These are phyloP conservation scores for Neonectria ditissima DNA, from an alignment of 2,329 filamentous ascomycete genomes.

Conservation along the genomic window DNA sequence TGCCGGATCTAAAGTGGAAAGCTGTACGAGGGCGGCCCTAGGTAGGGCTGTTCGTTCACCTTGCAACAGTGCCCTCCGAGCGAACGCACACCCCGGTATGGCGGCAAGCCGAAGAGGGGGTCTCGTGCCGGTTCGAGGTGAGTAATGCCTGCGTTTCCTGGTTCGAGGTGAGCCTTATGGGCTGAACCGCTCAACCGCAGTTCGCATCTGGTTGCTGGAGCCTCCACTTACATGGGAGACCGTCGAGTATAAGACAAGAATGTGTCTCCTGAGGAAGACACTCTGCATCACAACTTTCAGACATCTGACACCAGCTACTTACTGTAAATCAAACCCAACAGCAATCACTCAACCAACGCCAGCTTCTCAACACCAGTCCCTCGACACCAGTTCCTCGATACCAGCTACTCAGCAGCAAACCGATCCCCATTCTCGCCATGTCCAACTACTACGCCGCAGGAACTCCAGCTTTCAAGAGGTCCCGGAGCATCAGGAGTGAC, in stretches of 20 bases:
- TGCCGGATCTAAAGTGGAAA: conserved; percentile 22
- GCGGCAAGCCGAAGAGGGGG: conserved; percentile 16
- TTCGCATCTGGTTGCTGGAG: conserved; percentile 20
- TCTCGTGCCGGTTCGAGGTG: conserved; percentile 25
- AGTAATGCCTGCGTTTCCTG: conserved; percentile 17
- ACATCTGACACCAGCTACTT: conserved; percentile 8
- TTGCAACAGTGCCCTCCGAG: conserved; percentile 13
- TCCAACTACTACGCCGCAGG: conserved; percentile 43
- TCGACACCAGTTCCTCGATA: too few relatives aligned
- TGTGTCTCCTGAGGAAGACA: conserved; percentile 11
- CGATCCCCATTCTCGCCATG: conserved; percentile 34
- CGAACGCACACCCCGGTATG: conserved; percentile 10
- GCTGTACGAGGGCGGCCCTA: conserved; percentile 15
- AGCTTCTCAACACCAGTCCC: not conserved
- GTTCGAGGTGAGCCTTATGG: conserved; percentile 26
- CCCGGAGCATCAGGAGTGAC: conserved; percentile 57
- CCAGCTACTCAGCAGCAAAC: not conserved
- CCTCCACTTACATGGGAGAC: conserved; percentile 8
- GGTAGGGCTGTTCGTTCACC: conserved; percentile 12
- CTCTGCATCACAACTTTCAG: conserved; percentile 5
- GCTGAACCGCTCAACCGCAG: conserved; percentile 23
- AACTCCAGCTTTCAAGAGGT: conserved; percentile 46
- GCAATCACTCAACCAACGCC: not conserved
- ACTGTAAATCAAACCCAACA: conserved; percentile 5
- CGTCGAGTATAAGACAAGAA: conserved; percentile 24